Evolutionary conservation across 2,329 filamentous ascomycete genomes (phyloP).

Genomic region (Nemania diffusa): DNA sequence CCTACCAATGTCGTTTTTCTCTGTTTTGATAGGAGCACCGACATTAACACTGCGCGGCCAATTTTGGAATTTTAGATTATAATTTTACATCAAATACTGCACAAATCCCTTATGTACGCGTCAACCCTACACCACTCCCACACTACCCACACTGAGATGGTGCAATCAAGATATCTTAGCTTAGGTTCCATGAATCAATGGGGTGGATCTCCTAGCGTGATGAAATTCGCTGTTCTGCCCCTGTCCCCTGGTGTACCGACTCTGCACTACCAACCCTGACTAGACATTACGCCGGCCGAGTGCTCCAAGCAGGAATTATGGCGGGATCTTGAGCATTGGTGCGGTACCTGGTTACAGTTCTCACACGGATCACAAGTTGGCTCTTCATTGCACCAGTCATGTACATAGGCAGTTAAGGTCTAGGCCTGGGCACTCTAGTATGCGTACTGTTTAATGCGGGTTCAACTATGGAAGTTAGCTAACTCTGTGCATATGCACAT

Average conservation of each 20-base stretch:
- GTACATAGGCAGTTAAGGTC: neutral
- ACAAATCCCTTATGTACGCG: too few relatives aligned
- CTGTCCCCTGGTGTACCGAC: slow-evolving; percentile 15
- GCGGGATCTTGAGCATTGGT: slow-evolving; percentile 14
- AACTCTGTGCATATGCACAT: neutral
- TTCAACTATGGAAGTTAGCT: too few relatives aligned
- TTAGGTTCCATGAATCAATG: slow-evolving; percentile 13
- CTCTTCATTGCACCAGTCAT: neutral
- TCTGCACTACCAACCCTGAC: slow-evolving; percentile 8
- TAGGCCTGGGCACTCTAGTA: too few relatives aligned
- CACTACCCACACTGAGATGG: neutral
- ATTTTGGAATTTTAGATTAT: slow-evolving; percentile 36
- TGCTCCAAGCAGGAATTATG: slow-evolving; percentile 18
- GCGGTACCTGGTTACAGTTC: neutral
- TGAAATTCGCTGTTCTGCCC: slow-evolving; percentile 3
- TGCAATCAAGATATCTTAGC: slow-evolving; percentile 18
- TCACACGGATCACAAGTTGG: neutral
- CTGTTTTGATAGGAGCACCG: slow-evolving; percentile 20
- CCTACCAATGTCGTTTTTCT: neutral
- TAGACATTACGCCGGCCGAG: slow-evolving; percentile 4
- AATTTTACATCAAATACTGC: slow-evolving; percentile 14
- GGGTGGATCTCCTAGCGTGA: neutral
- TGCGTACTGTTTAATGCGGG: too few relatives aligned
- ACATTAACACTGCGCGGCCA: slow-evolving; percentile 18
- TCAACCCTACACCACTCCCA: slow-evolving; percentile 28